phyloP scores from a whole-genome alignment of 176 grass and related monocot species.

The Bolboschoenus planiculmis region DNA sequence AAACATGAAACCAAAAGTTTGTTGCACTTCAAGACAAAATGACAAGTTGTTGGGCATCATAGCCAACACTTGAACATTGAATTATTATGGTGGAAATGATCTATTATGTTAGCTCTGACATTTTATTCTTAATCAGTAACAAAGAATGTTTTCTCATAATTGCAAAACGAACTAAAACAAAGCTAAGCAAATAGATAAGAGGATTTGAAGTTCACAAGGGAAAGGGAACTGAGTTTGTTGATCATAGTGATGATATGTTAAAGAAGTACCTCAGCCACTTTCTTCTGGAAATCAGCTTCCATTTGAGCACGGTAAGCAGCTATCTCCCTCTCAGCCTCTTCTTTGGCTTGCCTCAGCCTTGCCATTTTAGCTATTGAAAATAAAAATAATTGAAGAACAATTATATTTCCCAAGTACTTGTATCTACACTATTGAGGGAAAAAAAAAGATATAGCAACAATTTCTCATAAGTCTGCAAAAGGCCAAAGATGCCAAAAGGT shows the following conservation, averaged over 20 bases:
- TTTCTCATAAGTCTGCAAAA: not conserved
- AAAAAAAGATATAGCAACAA: not conserved
- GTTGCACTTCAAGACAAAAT: not conserved
- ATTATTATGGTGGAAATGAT: not conserved
- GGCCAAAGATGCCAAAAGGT: not conserved
- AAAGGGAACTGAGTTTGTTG: not conserved
- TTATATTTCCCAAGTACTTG: slow-evolving; percentile 6
- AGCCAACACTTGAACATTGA: not conserved
- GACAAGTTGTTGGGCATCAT: not conserved
- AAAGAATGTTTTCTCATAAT: not conserved
- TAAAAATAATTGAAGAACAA: not conserved
- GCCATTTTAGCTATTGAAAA: slow-evolving; percentile 50
- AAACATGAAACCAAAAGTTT: not conserved
- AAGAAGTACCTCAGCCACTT: slow-evolving; percentile 62
- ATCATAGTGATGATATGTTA: not conserved
- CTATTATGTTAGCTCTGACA: not conserved
- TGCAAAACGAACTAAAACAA: not conserved
- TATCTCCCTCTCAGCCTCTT: slow-evolving; percentile 79
- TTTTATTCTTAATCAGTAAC: not conserved
- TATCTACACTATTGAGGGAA: not conserved
- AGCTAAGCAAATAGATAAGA: not conserved
- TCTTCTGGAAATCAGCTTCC: slow-evolving; percentile 77
- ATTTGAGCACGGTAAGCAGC: slow-evolving; percentile 60
- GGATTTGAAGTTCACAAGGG: not conserved
- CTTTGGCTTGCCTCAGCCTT: slow-evolving; percentile 81